A percentile compares a stretch with the other conserved stretches of the same genome.
Conservation (phyloP, 306 rosid species). For the Corylus avellana region DNA sequence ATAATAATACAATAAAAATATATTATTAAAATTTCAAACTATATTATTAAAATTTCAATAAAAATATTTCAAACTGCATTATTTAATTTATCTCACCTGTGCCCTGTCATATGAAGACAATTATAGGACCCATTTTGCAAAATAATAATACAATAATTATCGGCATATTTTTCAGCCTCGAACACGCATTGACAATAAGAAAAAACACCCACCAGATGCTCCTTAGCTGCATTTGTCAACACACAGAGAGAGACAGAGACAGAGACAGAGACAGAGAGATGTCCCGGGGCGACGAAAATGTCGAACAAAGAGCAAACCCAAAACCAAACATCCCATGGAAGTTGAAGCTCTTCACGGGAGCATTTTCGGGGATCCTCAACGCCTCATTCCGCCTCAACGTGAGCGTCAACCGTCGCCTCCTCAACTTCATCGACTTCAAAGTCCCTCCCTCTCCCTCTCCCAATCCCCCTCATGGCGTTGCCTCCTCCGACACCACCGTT, state of each 20-base stretch:
- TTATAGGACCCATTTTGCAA: no score
- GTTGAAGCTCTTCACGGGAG: background rate
- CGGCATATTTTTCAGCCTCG: no score
- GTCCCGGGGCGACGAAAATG: background rate
- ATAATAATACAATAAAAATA: no score
- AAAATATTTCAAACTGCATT: no score
- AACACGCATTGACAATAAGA: no score
- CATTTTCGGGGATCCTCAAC: background rate
- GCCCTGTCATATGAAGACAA: no score
- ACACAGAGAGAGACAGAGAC: background rate
- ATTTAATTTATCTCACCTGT: no score
- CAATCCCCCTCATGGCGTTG: background rate
- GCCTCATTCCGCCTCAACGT: background rate
- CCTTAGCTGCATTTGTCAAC: no score
- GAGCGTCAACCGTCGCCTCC: background rate
- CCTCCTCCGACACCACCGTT: background rate
- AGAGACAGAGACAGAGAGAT: background rate
- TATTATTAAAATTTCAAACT: no score
- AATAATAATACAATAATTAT: no score
- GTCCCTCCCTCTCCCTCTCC: background rate
- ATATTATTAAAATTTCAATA: no score
- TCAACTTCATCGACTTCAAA: constrained; percentile 3
- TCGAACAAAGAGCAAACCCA: background rate
- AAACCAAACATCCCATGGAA: background rate
- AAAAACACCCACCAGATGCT: no score